phyloP scores from a whole-genome alignment of 805 yeast genomes.

The Nakazawaea ambrosiae region DNA sequence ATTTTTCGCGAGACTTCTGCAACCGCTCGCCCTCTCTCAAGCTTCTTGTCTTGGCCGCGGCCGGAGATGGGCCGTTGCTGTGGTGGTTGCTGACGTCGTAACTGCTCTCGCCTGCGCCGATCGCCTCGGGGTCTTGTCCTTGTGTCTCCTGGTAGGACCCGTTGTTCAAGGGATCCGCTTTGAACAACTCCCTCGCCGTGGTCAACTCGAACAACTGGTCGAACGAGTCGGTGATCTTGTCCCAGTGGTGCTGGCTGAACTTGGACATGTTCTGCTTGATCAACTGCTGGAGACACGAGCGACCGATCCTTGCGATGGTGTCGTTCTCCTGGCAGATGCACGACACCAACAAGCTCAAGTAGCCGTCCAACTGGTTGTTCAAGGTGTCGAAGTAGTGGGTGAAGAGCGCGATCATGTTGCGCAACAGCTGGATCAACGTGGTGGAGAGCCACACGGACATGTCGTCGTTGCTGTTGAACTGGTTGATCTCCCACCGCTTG shows the following conservation, averaged over 20 bases:
- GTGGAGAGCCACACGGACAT: slow-evolving; percentile 95
- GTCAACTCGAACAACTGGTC: slow-evolving; percentile 69
- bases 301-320: slow-evolving; percentile 91
- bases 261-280: slow-evolving; percentile 66
- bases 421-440: slow-evolving; percentile 89
- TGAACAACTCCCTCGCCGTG: slow-evolving; percentile 80
- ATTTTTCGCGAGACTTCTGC: slow-evolving; percentile 47
- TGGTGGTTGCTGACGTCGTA: slow-evolving; percentile 29
- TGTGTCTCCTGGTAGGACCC: no score
- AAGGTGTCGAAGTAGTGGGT: slow-evolving; percentile 76
- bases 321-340: slow-evolving; percentile 97
- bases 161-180: slow-evolving; percentile 39
- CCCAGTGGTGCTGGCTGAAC: slow-evolving; percentile 71
- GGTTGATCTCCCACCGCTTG: slow-evolving; percentile 65
- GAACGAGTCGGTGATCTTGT: slow-evolving; percentile 55
- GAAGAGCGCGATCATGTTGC: slow-evolving; percentile 79
- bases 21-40: slow-evolving; percentile 28
- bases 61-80: slow-evolving; percentile 15
- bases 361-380: slow-evolving; percentile 69
- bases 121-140: slow-evolving; percentile 14
- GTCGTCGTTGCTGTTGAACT: slow-evolving; percentile 69
- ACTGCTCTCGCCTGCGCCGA: slow-evolving; percentile 26
- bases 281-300: slow-evolving; percentile 77
- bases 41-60: slow-evolving; percentile 11
- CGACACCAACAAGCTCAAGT: slow-evolving; percentile 67